Conservation (phyloP, 2,329 filamentous ascomycete species). For the Fusarium transvaalense region DNA sequence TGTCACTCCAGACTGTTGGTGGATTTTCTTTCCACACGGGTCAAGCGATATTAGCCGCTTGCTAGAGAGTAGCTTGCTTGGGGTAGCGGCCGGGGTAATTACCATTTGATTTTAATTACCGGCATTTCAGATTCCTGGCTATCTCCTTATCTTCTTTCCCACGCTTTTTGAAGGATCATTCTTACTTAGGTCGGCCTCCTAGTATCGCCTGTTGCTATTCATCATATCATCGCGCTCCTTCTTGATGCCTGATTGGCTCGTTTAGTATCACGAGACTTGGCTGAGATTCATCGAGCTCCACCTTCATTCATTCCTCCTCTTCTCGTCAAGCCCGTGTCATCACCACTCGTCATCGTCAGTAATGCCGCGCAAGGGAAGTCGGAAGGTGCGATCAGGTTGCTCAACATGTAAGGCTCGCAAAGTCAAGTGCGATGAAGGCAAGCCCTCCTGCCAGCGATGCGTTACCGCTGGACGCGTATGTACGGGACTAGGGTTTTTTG, state of each 20-base stretch:
- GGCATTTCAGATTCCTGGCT: not conserved
- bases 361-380: constrained; percentile 24
- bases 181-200: no score
- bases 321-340: not conserved
- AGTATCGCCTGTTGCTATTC: no score
- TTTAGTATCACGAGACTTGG: not conserved
- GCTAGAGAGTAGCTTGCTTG: not conserved
- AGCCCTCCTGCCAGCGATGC: constrained; percentile 16
- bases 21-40: no score
- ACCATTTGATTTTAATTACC: not conserved
- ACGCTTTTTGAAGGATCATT: no score
- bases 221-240: no score
- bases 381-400: constrained; percentile 22
- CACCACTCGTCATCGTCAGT: not conserved
- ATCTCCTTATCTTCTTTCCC: not conserved
- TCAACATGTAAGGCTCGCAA: constrained; percentile 22
- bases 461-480: constrained; percentile 9
- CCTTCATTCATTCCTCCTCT: not conserved
- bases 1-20: no score
- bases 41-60: no score
- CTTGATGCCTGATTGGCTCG: not conserved
- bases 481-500: constrained; percentile 8
- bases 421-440: constrained; percentile 18
- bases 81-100: not conserved
- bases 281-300: not conserved